Evolutionary conservation across 495 filamentous ascomycete species (phyloP), one percentile per base, ranked within the genome.

Genomic region (Penicillium angulare): DNA sequence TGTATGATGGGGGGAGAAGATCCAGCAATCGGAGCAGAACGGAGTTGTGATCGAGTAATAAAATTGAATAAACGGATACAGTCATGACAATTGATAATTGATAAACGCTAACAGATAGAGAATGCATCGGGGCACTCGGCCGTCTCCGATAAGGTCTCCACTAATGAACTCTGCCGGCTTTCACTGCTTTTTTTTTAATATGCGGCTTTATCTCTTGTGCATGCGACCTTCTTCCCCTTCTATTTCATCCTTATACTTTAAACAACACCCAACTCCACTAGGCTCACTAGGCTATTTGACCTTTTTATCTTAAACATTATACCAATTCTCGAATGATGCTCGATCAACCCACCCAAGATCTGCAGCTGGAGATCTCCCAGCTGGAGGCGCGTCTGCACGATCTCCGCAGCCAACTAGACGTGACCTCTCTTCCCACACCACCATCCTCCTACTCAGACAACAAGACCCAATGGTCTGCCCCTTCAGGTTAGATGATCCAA

Each of bases 361-460:
- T 66, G 17, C 45, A 60, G 32, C 34, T 41, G 15, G 46, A 63
- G 23, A 54, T 63, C 23, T 47, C 51, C 17, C 60, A 60, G 17
- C 56, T 65, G 12, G 62, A 65, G 44, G 44, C 56, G 2, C 59
- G 60, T 20, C 62, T 65, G 1, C 50, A 51, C 20, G 56, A 63
- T 23, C 47, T 62, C 34, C 62, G 62, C 23, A 45, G 56, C 2
- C 59, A 58, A 34, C 49, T 65, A 6, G 59, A 51, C 31, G 47
- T 32, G 20, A 55, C 56, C 26, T 24, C 43, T 48, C 63, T 48
- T 33, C 51, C 53, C 44, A 52, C 45, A 38, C 60, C 61, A 56
- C 58, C 60, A 38, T 51, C 57, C 16, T 61, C 63, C 17, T 53
- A 64, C 57, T 20, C 49, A 38, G 53, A 50, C 24, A 42, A 41